Base-by-base conservation (phyloP, 768 basidiomycete genomes). In the Cyathus striatus region DNA sequence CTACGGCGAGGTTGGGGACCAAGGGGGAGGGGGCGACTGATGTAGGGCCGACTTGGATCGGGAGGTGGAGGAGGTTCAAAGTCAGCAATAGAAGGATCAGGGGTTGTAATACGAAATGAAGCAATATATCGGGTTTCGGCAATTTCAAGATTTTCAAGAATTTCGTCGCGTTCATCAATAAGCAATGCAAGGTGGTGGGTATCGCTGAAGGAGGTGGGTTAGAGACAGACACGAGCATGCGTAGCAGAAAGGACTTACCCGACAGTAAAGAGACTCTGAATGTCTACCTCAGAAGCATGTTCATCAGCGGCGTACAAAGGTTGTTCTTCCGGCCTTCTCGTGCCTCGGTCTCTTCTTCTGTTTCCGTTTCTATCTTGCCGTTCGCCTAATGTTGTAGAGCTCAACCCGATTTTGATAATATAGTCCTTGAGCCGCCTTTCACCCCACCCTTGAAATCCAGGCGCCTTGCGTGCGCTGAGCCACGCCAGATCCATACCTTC, bases 61-160 rank as follows among this genome's bases (percentile, higher is more conserved):
- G 63, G 64, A 26, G 69, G 68, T 10, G 64, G 51, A 4, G 68
- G 58, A 6, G 74, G 70, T 46, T 75, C 66, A 40, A 75, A 74
- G 57, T 85, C 81, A 10, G 75, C 66, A 41, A 86, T 69, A 5
- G 85, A 85, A 16, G 84, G 83, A 44, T 85, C 83, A 3, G 85
- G 84, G 0, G 83, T 87, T 0, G 81, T 79, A 7, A 85, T 64
- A 13, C 77, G 69, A 68, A 90, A 90, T 4, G 83, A 89, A 43
- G 71, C 70, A 48, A 88, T 87, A 53, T 89, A 92, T 52, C 73
- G 76, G 9, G 83, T 78, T 64, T 90, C 88, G 9, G 87, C 86
- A 41, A 83, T 77, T 65, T 91, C 88, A 6, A 91, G 70, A 47
- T 85, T 80, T 50, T 87, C 81, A n/a, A 91, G 61, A 17, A 89